Evolutionary conservation across 495 filamentous ascomycete species (phyloP), one percentile per base, ranked within the genome.

Genomic region (Penicillium bovifimosum): DNA sequence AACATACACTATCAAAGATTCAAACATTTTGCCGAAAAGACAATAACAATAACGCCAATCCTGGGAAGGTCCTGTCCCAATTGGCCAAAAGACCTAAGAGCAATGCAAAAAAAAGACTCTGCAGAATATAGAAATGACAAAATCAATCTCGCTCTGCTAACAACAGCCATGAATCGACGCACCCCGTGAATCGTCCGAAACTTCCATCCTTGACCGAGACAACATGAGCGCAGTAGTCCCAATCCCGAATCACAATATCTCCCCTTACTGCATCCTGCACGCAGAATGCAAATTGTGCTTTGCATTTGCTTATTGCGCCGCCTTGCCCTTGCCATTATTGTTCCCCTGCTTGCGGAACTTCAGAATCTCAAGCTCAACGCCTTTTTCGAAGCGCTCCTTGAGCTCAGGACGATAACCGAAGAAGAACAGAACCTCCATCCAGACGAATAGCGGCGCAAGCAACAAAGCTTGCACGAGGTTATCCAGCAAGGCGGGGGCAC

Each of bases 381-480:
- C 85, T 56, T 85, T 83, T 44, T 90, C 81, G 31, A 96, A 79
- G 34, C 93, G 79, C 42, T 79, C 76, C 71, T 88, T 87, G 62
- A 98, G 71, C 65, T 92, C 91, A 0, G 86, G 87, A 20, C 93
- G 80, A 69, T 97, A 98, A 6, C 93, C 93, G 47, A 92, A 83
- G 61, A 77, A 84, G 73, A 98, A 98, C 18, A 98, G 73, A 14
- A 95, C 72, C 75, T 98, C 92, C 65, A 98, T 86, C 88, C 92
- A 98, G 28, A 97, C 91, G 62, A 98, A 98, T 56, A 98, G 83
- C n/a, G 93, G 93, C 0, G 93, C 93, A n/a, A 97, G 78, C 53
- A 98, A 85, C 47, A 96, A 63, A 20, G 93, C 91, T 67, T 96
- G 92, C 20, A 91, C 77, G 31, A 96, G 68, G 62, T 96, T 97